phyloP scores from a whole-genome alignment of 768 basidiomycete species.

The Goffeauzyma gilvescens region DNA sequence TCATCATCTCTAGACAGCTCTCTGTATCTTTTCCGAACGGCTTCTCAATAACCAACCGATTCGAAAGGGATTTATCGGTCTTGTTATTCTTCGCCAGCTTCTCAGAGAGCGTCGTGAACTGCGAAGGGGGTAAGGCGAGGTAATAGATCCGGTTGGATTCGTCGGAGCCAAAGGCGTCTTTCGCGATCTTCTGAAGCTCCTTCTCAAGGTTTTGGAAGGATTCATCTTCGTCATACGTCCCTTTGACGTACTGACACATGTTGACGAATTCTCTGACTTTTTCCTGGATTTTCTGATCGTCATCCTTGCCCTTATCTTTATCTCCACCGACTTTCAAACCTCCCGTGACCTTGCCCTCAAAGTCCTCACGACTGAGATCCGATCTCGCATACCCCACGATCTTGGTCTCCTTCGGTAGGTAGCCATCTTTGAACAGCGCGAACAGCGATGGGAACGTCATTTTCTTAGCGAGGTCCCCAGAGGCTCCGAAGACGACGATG shows the following conservation, averaged over 20 bases:
- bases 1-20: constrained; percentile 13
- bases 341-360: constrained; percentile 7
- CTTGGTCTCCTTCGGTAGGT: constrained; percentile 5
- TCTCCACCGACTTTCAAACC: constrained; percentile 7
- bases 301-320: constrained; percentile 1
- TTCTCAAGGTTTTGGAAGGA: constrained; percentile 12
- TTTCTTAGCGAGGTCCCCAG: constrained; percentile 15
- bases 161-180: constrained; percentile 9
- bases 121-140: constrained; percentile 14
- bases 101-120: constrained; percentile 10
- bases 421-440: constrained; percentile 6
- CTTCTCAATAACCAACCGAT: constrained; percentile 14
- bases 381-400: constrained; percentile 15
- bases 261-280: constrained; percentile 11
- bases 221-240: constrained; percentile 15
- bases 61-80: constrained; percentile 1
- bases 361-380: constrained; percentile 10
- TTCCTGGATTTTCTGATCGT: background rate
- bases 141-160: constrained; percentile 12
- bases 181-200: constrained; percentile 7
- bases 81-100: constrained; percentile 14
- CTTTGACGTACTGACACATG: constrained; percentile 9
- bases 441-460: constrained; percentile 11
- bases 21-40: constrained; percentile 17
- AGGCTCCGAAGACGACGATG: constrained; percentile 27